Conservation (phyloP, 768 basidiomycete species). For the Calocera cornea region DNA sequence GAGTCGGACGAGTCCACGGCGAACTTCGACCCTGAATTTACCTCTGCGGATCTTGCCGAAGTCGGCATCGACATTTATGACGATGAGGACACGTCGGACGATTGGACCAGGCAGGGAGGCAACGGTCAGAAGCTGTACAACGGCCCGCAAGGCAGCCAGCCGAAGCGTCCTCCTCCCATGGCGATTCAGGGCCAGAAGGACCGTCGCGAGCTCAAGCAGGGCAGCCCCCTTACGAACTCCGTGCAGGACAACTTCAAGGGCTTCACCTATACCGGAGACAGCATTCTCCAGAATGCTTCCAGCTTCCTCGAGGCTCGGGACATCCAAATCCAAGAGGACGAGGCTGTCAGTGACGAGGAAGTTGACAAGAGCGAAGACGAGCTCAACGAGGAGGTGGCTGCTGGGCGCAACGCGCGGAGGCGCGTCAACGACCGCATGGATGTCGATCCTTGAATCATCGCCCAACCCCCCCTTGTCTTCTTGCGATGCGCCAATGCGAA, state of each 20-base stretch:
- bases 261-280: slow-evolving; percentile 46
- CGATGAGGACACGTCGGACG: slow-evolving; percentile 34
- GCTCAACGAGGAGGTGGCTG: slow-evolving; percentile 50
- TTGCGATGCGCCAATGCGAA: neutral
- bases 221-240: slow-evolving; percentile 70
- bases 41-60: slow-evolving; percentile 73
- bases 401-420: slow-evolving; percentile 55
- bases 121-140: slow-evolving; percentile 44
- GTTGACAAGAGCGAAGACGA: slow-evolving; percentile 60
- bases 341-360: slow-evolving; percentile 20
- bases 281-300: slow-evolving; percentile 13
- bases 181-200: slow-evolving; percentile 42
- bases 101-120: slow-evolving; percentile 31
- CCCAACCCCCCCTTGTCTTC: neutral
- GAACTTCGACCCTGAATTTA: slow-evolving; percentile 98
- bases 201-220: slow-evolving; percentile 36
- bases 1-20: slow-evolving; percentile 97
- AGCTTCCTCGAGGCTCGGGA: slow-evolving; percentile 16
- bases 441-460: slow-evolving; percentile 21
- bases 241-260: slow-evolving; percentile 96
- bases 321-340: slow-evolving; percentile 29
- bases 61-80: slow-evolving; percentile 36
- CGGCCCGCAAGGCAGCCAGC: slow-evolving; percentile 62
- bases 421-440: slow-evolving; percentile 34
- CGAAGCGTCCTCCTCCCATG: slow-evolving; percentile 17